Conservation (phyloP, 192 early-diverging fungal species). For the Coemansia sp. region DNA sequence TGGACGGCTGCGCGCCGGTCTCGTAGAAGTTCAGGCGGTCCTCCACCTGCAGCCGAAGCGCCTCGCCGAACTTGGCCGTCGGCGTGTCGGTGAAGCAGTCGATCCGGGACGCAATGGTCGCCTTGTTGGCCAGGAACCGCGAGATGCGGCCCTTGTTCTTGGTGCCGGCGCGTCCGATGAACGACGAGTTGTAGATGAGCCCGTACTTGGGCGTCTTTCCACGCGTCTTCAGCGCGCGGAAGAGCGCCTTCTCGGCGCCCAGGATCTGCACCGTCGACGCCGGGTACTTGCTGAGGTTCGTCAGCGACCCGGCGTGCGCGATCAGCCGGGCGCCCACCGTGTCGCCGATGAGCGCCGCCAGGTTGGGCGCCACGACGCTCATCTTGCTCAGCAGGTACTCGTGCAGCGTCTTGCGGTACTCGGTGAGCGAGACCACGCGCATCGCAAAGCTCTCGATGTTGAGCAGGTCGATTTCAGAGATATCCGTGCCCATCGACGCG, state of each 20-base stretch:
- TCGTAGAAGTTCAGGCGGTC: conserved; percentile 96
- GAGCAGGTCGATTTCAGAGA: conserved; percentile 91
- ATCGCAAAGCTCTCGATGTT: conserved; percentile 95
- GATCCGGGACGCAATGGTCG: conserved; percentile 93
- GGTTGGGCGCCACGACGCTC: conserved; percentile 94
- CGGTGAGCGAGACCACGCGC: conserved; percentile 85
- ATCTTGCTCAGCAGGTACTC: conserved; percentile 94
- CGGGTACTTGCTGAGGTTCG: conserved; percentile 96
- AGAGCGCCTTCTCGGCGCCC: conserved; percentile 98
- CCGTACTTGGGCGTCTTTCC: conserved; percentile 99
- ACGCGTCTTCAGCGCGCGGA: conserved; percentile 95
- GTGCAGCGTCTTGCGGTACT: conserved; percentile 93
- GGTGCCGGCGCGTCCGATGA: conserved; percentile 90
- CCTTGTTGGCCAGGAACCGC: conserved; percentile 98
- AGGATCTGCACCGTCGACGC: conserved; percentile 98
- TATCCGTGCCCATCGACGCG: conserved; percentile 98
- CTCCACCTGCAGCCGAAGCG: conserved; percentile 93
- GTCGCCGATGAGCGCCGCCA: conserved; percentile 94
- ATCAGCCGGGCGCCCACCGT: conserved; percentile 96
- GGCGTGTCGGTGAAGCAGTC: conserved; percentile 94
- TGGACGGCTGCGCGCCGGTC: conserved; percentile 76
- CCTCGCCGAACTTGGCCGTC: conserved; percentile 89
- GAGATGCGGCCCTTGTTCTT: conserved; percentile 99
- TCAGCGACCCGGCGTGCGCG: conserved; percentile 94
- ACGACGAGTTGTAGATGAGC: conserved; percentile 94